Evolutionary conservation across 225 moss, liverwort and hornwort species (phyloP).

Genomic region (Rhytidiadelphus loreus): DNA sequence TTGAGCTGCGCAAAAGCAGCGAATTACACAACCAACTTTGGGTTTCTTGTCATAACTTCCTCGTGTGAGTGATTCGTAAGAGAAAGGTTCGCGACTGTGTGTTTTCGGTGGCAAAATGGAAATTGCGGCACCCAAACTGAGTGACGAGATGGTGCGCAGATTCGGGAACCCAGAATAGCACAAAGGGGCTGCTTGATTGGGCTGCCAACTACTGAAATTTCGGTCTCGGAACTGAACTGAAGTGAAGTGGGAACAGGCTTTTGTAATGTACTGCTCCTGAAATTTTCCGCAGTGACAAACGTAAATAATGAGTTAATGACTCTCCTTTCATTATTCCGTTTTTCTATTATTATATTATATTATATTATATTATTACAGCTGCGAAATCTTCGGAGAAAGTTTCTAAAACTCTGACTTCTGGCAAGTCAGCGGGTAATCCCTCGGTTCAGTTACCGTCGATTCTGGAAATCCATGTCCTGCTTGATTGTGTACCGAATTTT

Average conservation of each 20-base stretch:
- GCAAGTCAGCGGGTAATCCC: not conserved
- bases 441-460: not conserved
- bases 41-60: not conserved
- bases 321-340: not conserved
- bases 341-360: no score
- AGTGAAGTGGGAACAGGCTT: not conserved
- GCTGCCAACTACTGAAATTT: not conserved
- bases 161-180: conserved; percentile 5
- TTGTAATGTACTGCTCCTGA: not conserved
- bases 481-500: not conserved
- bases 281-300: not conserved
- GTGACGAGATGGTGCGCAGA: not conserved
- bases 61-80: not conserved
- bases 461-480: not conserved
- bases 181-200: not conserved
- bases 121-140: conserved; percentile 14
- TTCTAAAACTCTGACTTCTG: not conserved
- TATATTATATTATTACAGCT: not conserved
- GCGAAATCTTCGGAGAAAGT: not conserved
- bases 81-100: not conserved
- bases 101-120: conserved; percentile 14
- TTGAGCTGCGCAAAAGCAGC: not conserved
- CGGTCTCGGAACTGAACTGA: not conserved
- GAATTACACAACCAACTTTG: not conserved
- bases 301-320: not conserved